Conservation (phyloP, 768 basidiomycete genomes). For the Kwoniella sp. region DNA sequence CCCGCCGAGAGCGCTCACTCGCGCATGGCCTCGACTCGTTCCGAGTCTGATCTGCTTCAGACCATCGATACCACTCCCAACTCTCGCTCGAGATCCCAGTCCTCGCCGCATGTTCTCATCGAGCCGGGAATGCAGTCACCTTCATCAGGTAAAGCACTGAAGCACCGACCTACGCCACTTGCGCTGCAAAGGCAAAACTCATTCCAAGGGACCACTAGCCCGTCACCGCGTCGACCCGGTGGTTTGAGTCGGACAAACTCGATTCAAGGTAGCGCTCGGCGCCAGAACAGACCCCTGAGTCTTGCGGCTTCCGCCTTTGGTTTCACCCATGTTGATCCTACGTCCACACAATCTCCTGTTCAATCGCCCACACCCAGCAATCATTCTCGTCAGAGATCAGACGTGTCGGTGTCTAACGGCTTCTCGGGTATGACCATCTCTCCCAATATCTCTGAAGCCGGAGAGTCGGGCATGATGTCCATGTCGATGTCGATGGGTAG, state of each 20-base stretch:
- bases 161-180: conserved; percentile 41
- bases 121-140: conserved; percentile 35
- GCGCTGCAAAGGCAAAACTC: conserved; percentile 50
- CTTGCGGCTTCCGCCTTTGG: conserved; percentile 55
- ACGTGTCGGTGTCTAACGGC: conserved; percentile 34
- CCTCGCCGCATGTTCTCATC: conserved; percentile 45
- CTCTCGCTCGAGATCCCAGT: conserved; percentile 47
- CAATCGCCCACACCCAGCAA: conserved; percentile 32
- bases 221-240: conserved; percentile 47
- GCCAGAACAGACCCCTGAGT: conserved; percentile 36
- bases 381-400: conserved; percentile 46
- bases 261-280: conserved; percentile 31
- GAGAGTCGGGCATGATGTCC: conserved; percentile 19
- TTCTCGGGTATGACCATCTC: conserved; percentile 51
- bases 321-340: conserved; percentile 46
- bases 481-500: conserved; percentile 24
- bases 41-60: conserved; percentile 38
- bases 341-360: conserved; percentile 33
- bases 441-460: conserved; percentile 40
- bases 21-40: conserved; percentile 31
- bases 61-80: conserved; percentile 29
- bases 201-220: conserved; percentile 46
- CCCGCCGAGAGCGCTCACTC: conserved; percentile 20
- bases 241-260: conserved; percentile 47
- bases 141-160: conserved; percentile 47